phyloP scores from a whole-genome alignment of 2,329 filamentous ascomycete genomes.

The Penicillium janthinellum region DNA sequence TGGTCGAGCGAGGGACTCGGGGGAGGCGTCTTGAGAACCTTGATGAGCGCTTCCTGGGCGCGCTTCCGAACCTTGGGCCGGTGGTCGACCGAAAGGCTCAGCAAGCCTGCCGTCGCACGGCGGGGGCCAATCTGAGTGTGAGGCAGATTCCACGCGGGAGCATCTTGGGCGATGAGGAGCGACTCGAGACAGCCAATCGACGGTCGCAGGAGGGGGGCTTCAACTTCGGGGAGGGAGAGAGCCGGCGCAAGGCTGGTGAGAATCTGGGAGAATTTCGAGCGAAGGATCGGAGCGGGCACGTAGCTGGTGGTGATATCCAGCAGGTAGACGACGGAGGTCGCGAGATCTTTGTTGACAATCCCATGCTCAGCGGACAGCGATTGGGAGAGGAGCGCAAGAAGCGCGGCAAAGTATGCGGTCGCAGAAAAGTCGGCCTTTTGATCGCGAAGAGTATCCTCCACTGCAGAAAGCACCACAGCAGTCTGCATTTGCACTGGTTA shows the following conservation, averaged over 20 bases:
- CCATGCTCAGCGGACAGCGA: constrained; percentile 65
- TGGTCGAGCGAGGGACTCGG: constrained; percentile 92
- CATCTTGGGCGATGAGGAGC: constrained; percentile 86
- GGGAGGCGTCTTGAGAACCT: constrained; percentile 79
- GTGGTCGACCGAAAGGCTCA: constrained; percentile 81
- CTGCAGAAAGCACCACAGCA: constrained; percentile 81
- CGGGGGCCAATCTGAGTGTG: constrained; percentile 82
- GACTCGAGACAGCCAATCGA: constrained; percentile 93
- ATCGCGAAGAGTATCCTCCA: constrained; percentile 89
- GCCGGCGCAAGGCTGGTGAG: constrained; percentile 83
- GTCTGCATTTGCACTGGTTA: constrained; percentile 23
- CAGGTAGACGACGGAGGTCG: constrained; percentile 87
- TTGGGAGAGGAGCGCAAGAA: constrained; percentile 82
- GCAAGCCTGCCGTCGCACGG: constrained; percentile 79
- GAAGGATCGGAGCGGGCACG: constrained; percentile 81
- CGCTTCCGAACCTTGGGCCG: constrained; percentile 92
- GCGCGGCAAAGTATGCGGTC: constrained; percentile 93
- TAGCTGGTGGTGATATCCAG: constrained; percentile 88
- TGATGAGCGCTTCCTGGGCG: constrained; percentile 84
- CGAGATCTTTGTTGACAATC: constrained; percentile 76
- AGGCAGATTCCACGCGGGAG: constrained; percentile 81
- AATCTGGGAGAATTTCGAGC: constrained; percentile 93
- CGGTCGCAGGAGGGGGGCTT: constrained; percentile 81
- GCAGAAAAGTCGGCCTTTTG: constrained; percentile 81
- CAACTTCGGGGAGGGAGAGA: constrained; percentile 75